phyloP scores from a whole-genome alignment of 1,139 yeast species.

The Suhomyces guaymorum region DNA sequence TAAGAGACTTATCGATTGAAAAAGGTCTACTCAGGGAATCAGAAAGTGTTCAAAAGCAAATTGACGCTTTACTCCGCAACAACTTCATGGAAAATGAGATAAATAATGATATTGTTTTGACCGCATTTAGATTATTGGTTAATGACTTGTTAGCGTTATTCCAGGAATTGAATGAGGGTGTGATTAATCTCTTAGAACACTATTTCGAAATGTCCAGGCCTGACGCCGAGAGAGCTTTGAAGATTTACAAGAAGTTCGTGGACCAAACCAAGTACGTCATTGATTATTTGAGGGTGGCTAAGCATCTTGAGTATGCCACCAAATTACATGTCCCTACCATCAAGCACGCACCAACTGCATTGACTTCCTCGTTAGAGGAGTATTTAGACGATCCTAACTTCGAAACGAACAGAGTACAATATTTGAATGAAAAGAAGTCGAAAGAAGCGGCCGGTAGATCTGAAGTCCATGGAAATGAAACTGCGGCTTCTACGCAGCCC shows the following conservation, averaged over 20 bases:
- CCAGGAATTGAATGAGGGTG: slow-evolving; percentile 92
- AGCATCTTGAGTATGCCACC: slow-evolving; percentile 82
- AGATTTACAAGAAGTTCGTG: slow-evolving; percentile 81
- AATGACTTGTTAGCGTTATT: slow-evolving; percentile 82
- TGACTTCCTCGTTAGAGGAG: slow-evolving; percentile 83
- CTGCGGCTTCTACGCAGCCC: neutral
- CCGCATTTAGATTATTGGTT: slow-evolving; percentile 83
- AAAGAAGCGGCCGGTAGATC: slow-evolving; percentile 20
- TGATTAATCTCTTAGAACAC: slow-evolving; percentile 86
- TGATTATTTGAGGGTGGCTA: slow-evolving; percentile 83
- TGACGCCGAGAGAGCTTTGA: slow-evolving; percentile 86
- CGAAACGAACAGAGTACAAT: slow-evolving; percentile 76
- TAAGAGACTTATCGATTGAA: slow-evolving; percentile 66
- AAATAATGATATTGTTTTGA: slow-evolving; percentile 77
- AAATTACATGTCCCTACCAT: slow-evolving; percentile 93
- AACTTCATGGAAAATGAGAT: slow-evolving; percentile 73
- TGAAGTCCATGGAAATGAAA: neutral
- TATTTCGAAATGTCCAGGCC: slow-evolving; percentile 86
- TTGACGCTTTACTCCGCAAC: slow-evolving; percentile 73
- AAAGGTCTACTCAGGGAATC: slow-evolving; percentile 82
- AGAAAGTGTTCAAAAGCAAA: slow-evolving; percentile 81
- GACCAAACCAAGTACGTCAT: slow-evolving; percentile 87
- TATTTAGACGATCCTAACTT: slow-evolving; percentile 85
- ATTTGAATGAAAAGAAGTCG: slow-evolving; percentile 56
- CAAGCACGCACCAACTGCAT: slow-evolving; percentile 94